Base-by-base conservation (phyloP, 495 filamentous ascomycete species). In the Ascodesmis nigricans region DNA sequence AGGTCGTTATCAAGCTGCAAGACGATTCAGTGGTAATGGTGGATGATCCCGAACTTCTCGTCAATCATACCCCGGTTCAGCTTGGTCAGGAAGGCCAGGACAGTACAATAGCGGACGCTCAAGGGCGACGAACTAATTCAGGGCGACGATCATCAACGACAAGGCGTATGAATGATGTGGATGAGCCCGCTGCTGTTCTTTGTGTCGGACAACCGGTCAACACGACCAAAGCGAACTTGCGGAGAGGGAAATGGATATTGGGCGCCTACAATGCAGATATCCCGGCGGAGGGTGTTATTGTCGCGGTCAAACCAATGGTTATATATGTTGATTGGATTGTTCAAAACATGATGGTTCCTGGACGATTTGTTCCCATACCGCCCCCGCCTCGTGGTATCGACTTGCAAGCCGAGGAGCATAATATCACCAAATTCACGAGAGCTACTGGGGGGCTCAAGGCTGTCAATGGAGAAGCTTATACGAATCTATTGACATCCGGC, bases 301-400 rank as follows among this genome's bases (percentile, higher is more conserved):
- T 70, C 14, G 56, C 59, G 14, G 56, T 60, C 5, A 54, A 57
- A 10, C 46, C 57, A 3, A 37, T 54, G 21, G 36, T 40, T 9
- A 31, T 68, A 13, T 46, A 56, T 24, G 56, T 73, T 14, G 42
- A 53, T 21, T 73, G 69, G 69, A 36, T 68, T 8, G 58, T 54
- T 29, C 54, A 56, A 25, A 62, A 62, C 28, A 46, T 55, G 22
- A 56, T 57, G 40, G 33, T 49, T 19, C 27, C 47, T 6, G 40
- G 41, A n/a, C 36, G 35, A 11, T 52, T 52, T 20, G 31, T 52
- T 18, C 34, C 48, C 1, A 40, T 42, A 20, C 29, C 35, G 19
- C 36, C 27, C 20, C 43, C 39, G 10, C 38, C 29, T 8, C 31
- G 21, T 19, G 33, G 34, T 9, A 29, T 52, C 10, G 39, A 50